Base-by-base conservation (phyloP, 1,284 basidiomycete species). In the Prillingera fragicola region DNA sequence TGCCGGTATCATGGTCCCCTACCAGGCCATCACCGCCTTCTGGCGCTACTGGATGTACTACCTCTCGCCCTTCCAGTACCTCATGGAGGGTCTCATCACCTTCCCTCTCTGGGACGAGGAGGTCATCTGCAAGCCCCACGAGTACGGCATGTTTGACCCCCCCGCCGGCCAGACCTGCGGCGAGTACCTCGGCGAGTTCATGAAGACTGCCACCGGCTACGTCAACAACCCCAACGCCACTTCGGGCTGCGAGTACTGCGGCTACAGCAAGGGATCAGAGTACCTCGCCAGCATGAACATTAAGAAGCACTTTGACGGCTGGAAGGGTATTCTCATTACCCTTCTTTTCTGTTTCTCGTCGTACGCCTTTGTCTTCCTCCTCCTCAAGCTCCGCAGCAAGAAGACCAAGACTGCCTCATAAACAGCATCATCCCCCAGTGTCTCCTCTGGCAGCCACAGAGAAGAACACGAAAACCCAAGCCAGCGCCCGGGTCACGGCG, bases 91-190 rank as follows among this genome's bases (percentile, higher is more conserved):
- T 18, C 50, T 63, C n/a, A 26, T 60, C 33, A 49, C 50, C 26
- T 54, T 51, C 22, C 52, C 57, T 25, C 36, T 66, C 14, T 61
- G 62, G 55, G 52, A 67, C 47, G 55, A 54, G 15, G 43, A 49
- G 1, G 60, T 65, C 39, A 41, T 57, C 33, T 73, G 70, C 53
- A 48, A 49, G 26, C 45, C 54, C 5, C 21, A 46, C 21, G 71
- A 72, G 46, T 65, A 52, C 46, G 58, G 59, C 4, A 39, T 50
- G 13, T 64, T 72, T 54, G 52, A 62, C 41, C 65, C 70, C 8
- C 68, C 69, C 0, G 2, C 43, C 3, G 65, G 63, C n/a, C 55
- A 61, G 54, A 66, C 69, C 8, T 71, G 71, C 45, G 53, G 48
- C 1, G 33, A 46, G 18, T 71, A 67, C 60, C 56, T 64, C 50